These are phyloP conservation scores for Ganoderma lucidum DNA, from an alignment of 1,284 basidiomycete species.

Conservation along the genomic window DNA sequence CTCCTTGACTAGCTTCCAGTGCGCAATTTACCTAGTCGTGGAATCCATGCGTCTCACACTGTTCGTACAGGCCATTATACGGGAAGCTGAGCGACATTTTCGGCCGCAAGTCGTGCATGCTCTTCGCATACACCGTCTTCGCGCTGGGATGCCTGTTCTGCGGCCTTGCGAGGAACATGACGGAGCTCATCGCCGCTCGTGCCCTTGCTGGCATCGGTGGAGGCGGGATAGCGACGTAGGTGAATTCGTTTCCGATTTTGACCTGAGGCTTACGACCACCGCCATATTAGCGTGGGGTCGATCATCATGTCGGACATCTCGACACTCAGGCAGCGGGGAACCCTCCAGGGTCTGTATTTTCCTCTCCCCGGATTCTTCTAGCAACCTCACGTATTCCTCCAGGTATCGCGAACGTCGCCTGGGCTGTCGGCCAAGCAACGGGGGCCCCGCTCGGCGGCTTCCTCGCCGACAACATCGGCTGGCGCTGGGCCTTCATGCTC, in stretches of 20 bases:
- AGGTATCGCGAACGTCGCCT: slow-evolving; percentile 66
- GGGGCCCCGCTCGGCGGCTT: slow-evolving; percentile 69
- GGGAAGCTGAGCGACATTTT: slow-evolving; percentile 75
- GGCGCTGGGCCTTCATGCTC: slow-evolving; percentile 60
- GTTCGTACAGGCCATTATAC: slow-evolving; percentile 57
- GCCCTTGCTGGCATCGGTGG: slow-evolving; percentile 70
- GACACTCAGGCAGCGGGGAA: slow-evolving; percentile 64
- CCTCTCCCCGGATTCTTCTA: neutral
- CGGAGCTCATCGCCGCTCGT: slow-evolving; percentile 61
- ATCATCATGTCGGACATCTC: slow-evolving; percentile 72
- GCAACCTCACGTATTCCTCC: neutral
- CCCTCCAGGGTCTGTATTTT: slow-evolving; percentile 61
- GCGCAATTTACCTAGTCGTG: slow-evolving; percentile 33
- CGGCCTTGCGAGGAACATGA: slow-evolving; percentile 62
- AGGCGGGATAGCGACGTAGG: slow-evolving; percentile 70
- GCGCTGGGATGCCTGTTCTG: slow-evolving; percentile 61
- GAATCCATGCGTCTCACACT: neutral
- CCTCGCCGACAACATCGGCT: slow-evolving; percentile 43
- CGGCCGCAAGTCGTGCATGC: slow-evolving; percentile 63
- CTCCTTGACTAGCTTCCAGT: slow-evolving; percentile 69
- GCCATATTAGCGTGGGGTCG: slow-evolving; percentile 54
- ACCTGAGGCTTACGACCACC: neutral
- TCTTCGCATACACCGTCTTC: slow-evolving; percentile 64
- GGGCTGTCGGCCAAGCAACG: slow-evolving; percentile 58
- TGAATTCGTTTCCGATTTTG: slow-evolving; percentile 9